Base-by-base conservation (phyloP, 2,329 filamentous ascomycete species). In the Graphiopsis chlorocephala region DNA sequence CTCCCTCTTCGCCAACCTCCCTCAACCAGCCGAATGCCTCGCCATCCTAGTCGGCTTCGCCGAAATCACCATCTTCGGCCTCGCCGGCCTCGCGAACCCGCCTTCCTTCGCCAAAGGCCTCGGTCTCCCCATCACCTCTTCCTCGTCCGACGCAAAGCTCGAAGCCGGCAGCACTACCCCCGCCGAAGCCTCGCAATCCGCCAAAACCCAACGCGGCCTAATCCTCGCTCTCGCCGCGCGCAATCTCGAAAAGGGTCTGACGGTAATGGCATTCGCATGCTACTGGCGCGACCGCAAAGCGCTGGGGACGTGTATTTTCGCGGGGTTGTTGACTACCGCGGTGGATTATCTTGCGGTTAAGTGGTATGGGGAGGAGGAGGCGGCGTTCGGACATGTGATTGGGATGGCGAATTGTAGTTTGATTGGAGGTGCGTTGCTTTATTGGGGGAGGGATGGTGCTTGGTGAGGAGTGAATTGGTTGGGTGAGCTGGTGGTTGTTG, bases 1-100 rank as follows among this genome's bases (percentile, higher is more conserved):
- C 29, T 61, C 69, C 62, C 45, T 69, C 67, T 72, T 69, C 68
- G 62, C 66, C 63, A 59, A 71, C 70, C 73, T 76, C 52, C 74
- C 74, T 17, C 72, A 72, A 33, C 73, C 74, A 50, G 70, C 73
- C 68, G 74, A 76, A 70, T 72, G 71, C 69, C 72, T 76, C 65
- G 74, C 74, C 23, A 73, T 76, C 68, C 73, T 75, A 56, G 61
- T 76, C 55, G 74, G 74, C 68, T 67, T 65, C 63, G 70, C 71
- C 35, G 73, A 76, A 70, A 59, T 74, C 60, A 69, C 71, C 65
- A 61, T 74, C 66, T 74, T 74, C 67, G 73, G 76, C 65, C 70
- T 77, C 61, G 74, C 68, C 60, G 76, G 75, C 63, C 67, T 76
- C 65, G 72, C 72, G 35, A 74, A 75, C 68, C 71, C 72, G 29